Conservation (phyloP, 129 eudicot species). For the Chrysanthemum makinoi region DNA sequence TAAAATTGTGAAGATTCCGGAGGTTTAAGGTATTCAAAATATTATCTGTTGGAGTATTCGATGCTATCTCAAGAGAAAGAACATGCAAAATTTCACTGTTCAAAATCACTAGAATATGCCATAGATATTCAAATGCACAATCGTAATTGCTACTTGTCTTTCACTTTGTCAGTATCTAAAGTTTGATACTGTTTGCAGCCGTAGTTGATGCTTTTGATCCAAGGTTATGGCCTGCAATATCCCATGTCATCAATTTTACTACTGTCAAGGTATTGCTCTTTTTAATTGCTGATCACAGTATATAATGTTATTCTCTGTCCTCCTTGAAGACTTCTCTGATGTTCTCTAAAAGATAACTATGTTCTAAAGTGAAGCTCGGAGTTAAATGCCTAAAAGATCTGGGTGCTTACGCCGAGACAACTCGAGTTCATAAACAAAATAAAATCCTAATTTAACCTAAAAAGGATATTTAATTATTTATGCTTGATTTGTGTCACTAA, state of each 20-base stretch:
- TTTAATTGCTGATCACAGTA: neutral
- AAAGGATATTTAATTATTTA: too few species aligned
- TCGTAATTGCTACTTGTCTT: neutral
- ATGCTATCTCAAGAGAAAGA: too few species aligned
- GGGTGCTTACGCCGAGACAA: neutral
- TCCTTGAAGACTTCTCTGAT: neutral
- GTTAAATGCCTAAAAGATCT: neutral
- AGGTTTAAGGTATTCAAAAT: too few species aligned
- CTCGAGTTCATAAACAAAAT: neutral
- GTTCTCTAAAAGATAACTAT: neutral
- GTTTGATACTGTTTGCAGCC: slow-evolving; percentile 53
- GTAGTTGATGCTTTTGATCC: slow-evolving; percentile 99
- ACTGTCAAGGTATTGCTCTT: slow-evolving; percentile 58
- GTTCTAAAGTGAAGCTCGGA: neutral
- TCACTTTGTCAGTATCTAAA: slow-evolving; percentile 9
- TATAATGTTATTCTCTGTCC: neutral
- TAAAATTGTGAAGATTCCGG: too few species aligned
- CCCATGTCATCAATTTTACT: slow-evolving; percentile 74
- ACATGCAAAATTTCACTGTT: too few species aligned
- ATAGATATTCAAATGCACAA: too few species aligned
- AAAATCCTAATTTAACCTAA: neutral
- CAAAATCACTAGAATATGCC: too few species aligned
- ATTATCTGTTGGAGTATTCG: too few species aligned
- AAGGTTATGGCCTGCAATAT: slow-evolving; percentile 77
- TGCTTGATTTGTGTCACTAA: neutral